Evolutionary conservation across 75 land plant species (phyloP).

Genomic region (Adiantum capillusveneris): DNA sequence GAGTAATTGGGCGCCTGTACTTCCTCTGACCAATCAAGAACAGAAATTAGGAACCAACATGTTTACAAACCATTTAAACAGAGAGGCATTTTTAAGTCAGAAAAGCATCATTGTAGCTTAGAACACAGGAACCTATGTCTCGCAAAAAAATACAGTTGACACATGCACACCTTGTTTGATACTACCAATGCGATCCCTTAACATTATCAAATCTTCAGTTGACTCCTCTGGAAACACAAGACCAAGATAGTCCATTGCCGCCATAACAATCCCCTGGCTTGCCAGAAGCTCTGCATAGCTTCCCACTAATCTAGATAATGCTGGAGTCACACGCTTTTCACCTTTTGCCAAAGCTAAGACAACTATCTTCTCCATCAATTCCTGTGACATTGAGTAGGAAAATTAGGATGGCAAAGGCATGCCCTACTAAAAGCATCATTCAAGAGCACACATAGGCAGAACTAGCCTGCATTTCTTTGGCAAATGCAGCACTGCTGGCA

Average conservation of each 20-base stretch:
- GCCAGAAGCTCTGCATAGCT: conserved; percentile 84
- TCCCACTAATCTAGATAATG: conserved; percentile 74
- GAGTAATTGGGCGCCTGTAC: too few relatives aligned
- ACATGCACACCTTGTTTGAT: conserved; percentile 35
- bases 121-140: too few relatives aligned
- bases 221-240: conserved; percentile 66
- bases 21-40: too few relatives aligned
- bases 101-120: too few relatives aligned
- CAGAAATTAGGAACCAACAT: too few relatives aligned
- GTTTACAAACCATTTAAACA: too few relatives aligned
- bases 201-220: conserved; percentile 56
- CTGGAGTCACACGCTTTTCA: conserved; percentile 58
- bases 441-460: not conserved
- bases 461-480: conserved; percentile 67
- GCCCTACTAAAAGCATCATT: not conserved
- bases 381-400: conserved; percentile 40
- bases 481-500: conserved; percentile 51
- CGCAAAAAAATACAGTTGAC: not conserved
- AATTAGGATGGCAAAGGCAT: too few relatives aligned
- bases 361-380: conserved; percentile 91
- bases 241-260: conserved; percentile 77
- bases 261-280: conserved; percentile 71
- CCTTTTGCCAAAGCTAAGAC: conserved; percentile 80
- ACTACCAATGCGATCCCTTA: conserved; percentile 65
- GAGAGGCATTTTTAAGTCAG: too few relatives aligned